Conservation (phyloP, 1,139 yeast genomes). For the Geotrichum cucujoidarum region DNA sequence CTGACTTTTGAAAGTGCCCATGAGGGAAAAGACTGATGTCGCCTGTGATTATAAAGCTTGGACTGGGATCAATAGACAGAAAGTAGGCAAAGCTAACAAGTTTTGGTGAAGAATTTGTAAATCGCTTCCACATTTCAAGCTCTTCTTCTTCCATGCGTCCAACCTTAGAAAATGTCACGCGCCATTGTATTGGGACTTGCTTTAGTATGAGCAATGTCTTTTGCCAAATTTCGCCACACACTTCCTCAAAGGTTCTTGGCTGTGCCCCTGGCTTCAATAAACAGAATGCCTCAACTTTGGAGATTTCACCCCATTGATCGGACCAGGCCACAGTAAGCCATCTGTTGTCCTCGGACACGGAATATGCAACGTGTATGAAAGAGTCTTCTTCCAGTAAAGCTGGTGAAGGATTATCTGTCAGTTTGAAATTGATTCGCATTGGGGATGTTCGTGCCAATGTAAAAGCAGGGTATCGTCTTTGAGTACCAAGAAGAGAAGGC, state of each 20-base stretch:
- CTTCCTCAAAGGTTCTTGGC: slow-evolving; percentile 44
- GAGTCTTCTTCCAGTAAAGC: slow-evolving; percentile 58
- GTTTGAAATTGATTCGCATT: slow-evolving; percentile 48
- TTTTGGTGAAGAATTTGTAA: slow-evolving; percentile 30
- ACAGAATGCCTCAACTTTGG: slow-evolving; percentile 55
- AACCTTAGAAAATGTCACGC: slow-evolving; percentile 36
- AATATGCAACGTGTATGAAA: slow-evolving; percentile 79
- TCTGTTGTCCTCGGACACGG: slow-evolving; percentile 68
- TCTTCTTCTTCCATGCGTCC: slow-evolving; percentile 38
- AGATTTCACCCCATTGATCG: slow-evolving; percentile 69
- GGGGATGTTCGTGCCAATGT: slow-evolving; percentile 38
- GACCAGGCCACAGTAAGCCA: slow-evolving; percentile 92
- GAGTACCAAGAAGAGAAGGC: slow-evolving; percentile 7
- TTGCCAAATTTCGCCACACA: slow-evolving; percentile 56
- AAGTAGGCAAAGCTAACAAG: slow-evolving; percentile 61
- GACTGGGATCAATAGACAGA: slow-evolving; percentile 63
- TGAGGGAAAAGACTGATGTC: slow-evolving; percentile 31
- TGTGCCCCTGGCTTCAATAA: slow-evolving; percentile 28
- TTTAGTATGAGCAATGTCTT: slow-evolving; percentile 42
- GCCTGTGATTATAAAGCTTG: slow-evolving; percentile 49
- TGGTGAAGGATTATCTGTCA: slow-evolving; percentile 38
- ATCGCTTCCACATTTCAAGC: slow-evolving; percentile 31
- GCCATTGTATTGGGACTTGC: slow-evolving; percentile 33
- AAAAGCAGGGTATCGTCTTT: slow-evolving; percentile 32
- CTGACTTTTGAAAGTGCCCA: slow-evolving; percentile 19